Evolutionary conservation across 2,329 filamentous ascomycete genomes (phyloP).

Genomic region (Xylaria sp.): DNA sequence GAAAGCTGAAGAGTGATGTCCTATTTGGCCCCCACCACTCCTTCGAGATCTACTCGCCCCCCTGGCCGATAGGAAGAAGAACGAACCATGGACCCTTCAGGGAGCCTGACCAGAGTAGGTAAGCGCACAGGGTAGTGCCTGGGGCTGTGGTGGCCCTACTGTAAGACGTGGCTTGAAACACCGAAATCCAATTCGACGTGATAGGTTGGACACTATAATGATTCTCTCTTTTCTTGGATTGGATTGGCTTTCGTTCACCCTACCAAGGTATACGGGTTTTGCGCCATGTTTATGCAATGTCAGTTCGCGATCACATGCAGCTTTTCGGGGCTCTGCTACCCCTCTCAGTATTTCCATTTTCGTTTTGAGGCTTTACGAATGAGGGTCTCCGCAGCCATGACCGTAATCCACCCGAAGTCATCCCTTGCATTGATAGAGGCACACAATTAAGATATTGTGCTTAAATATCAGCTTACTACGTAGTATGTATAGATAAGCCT

Average conservation of each 20-base stretch:
- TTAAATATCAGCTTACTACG: neutral
- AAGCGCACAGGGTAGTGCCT: neutral
- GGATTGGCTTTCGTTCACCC: neutral
- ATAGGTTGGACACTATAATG: neutral
- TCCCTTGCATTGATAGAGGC: neutral
- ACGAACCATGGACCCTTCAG: no score
- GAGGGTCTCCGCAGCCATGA: neutral
- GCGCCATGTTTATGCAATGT: neutral
- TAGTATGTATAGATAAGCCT: neutral
- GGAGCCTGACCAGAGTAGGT: neutral
- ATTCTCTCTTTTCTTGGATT: neutral
- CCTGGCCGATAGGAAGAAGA: neutral
- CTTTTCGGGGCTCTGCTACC: neutral
- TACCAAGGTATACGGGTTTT: no score
- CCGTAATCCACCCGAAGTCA: neutral
- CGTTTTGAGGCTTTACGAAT: neutral
- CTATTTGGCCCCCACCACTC: no score
- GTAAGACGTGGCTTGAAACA: neutral
- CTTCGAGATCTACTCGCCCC: no score
- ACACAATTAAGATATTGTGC: neutral
- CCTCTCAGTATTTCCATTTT: no score
- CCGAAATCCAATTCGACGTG: neutral
- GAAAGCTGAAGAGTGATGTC: no score
- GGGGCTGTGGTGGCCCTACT: neutral
- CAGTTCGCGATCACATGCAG: neutral